Base-by-base conservation (phyloP, 441 rosid genomes). In the Codiaeum variegatum region DNA sequence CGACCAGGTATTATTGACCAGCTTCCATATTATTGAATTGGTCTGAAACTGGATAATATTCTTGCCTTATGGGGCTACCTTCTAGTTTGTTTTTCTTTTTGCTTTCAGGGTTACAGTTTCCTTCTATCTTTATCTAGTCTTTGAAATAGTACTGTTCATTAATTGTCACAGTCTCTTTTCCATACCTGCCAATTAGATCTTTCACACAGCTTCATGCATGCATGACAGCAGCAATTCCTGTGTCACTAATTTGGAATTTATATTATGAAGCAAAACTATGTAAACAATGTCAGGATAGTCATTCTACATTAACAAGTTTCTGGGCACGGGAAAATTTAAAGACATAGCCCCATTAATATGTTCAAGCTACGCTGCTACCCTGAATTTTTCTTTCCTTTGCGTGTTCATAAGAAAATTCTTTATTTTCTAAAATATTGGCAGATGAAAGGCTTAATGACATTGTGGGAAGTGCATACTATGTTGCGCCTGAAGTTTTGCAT, bases 401-500 rank as follows among this genome's bases (percentile, higher is more conserved):
- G n/a, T 23, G 40, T 63, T 74, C 24, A 23, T 73, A 64, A 19
- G 34, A 24, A 42, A 6, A 49, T 6, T 51, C 6, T n/a, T 51
- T 52, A 60, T 31, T 54, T 71, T 3, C 63, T 13, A 63, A 66
- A 51, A 7, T 68, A 11, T 49, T 19, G 76, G 76, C 87, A 94
- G 98, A 91, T 42, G 97, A 88, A 85, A 87, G 97, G 61, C 88
- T 92, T 65, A 92, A 91, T 76, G 98, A 94, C 84, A 91, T 94
- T 26, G 98, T 94, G 58, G 98, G 98, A 72, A 94, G 98, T 51
- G 96, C 97, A 28, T 94, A 90, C 73, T 94, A 94, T 78, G 98
- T 94, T 18, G 98, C 98, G 24, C 98, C 98, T 71, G 98, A 94
- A 85, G 98, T 94, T 75, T 85, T 94, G 80, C 98, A 91, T 80